Conservation (phyloP, 2,329 filamentous ascomycete genomes). For the Botrytis pseudocinerea region DNA sequence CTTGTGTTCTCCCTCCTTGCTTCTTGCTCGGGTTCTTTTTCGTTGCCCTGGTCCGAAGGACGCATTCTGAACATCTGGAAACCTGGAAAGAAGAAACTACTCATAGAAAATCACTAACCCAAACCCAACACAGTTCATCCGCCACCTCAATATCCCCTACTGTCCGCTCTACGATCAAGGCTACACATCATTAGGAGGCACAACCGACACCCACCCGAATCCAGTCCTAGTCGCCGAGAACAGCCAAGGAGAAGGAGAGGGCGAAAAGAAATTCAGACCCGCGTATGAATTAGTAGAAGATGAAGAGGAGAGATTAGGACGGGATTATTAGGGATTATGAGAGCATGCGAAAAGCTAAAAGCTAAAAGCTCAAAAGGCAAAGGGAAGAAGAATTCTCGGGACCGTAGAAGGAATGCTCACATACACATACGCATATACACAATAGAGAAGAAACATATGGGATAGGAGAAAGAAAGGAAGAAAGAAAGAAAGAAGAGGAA, state of each 20-base stretch:
- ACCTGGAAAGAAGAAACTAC: not conserved
- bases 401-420: not conserved
- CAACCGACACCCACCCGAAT: slow-evolving; percentile 85
- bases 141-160: slow-evolving; percentile 76
- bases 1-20: no score
- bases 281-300: slow-evolving; percentile 76
- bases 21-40: no score
- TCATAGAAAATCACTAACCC: not conserved
- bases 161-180: slow-evolving; percentile 85
- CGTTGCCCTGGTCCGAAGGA: no score
- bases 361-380: not conserved
- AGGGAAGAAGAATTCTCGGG: not conserved
- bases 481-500: not conserved
- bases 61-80: no score
- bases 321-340: slow-evolving; percentile 51
- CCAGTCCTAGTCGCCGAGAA: slow-evolving; percentile 59
- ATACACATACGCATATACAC: not conserved
- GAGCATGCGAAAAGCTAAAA: not conserved
- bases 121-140: slow-evolving; percentile 64
- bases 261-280: slow-evolving; percentile 58
- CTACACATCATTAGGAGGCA: slow-evolving; percentile 91
- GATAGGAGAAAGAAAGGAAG: not conserved
- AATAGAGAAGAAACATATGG: not conserved
- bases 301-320: slow-evolving; percentile 74
- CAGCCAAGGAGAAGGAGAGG: slow-evolving; percentile 38